A percentile compares a stretch with the other conserved stretches of the same genome.
phyloP scores from a whole-genome alignment of 106 monocot genomes.

The Dioscorea alata region DNA sequence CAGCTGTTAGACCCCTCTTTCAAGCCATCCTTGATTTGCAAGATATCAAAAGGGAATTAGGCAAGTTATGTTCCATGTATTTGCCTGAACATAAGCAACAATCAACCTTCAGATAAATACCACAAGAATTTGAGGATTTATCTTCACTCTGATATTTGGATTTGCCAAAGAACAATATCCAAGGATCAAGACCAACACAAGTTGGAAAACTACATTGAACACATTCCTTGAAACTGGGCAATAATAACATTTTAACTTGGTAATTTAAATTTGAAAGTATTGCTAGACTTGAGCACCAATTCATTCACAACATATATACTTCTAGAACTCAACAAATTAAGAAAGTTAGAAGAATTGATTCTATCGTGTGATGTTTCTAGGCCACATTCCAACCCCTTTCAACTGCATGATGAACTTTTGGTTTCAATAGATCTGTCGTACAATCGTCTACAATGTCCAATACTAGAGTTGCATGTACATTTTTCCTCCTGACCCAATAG shows the following conservation, averaged over 20 bases:
- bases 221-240: slow-evolving; percentile 1
- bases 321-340: not conserved
- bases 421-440: slow-evolving; percentile 14
- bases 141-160: slow-evolving; percentile 6
- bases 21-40: not conserved
- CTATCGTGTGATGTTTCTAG: slow-evolving; percentile 21
- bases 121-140: slow-evolving; percentile 5
- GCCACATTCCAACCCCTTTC: slow-evolving; percentile 12
- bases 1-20: not conserved
- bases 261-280: slow-evolving; percentile 9
- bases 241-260: slow-evolving; percentile 12
- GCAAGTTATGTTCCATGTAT: not conserved
- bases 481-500: not conserved
- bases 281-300: slow-evolving; percentile 22
- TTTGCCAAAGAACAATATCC: slow-evolving; percentile 22
- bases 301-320: slow-evolving; percentile 12
- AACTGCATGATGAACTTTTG: slow-evolving; percentile 11
- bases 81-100: slow-evolving; percentile 4
- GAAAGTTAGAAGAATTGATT: not conserved
- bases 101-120: slow-evolving; percentile 10
- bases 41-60: not conserved
- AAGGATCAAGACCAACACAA: too few species aligned
- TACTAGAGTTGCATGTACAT: too few species aligned
- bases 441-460: slow-evolving; percentile 16
- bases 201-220: too few species aligned